phyloP scores from a whole-genome alignment of 345 rosid genomes.

The Hibiscus trionum region DNA sequence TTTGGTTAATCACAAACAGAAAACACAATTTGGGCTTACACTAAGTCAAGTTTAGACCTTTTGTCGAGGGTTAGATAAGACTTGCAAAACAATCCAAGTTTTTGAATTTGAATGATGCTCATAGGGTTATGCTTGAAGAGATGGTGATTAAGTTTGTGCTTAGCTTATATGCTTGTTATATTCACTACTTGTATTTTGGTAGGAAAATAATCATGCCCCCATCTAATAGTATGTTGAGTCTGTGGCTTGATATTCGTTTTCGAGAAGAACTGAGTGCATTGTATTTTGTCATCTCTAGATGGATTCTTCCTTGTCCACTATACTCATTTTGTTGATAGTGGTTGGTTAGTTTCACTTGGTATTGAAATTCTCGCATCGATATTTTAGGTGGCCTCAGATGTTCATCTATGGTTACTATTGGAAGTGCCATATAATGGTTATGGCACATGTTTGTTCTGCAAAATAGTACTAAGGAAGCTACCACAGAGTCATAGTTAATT shows the following conservation, averaged over 20 bases:
- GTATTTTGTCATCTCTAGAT: neutral
- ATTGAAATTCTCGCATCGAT: neutral
- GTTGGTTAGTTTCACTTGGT: neutral
- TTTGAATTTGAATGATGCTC: neutral
- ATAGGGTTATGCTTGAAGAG: neutral
- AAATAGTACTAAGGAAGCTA: neutral
- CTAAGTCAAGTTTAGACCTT: neutral
- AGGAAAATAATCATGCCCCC: neutral
- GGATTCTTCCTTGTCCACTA: neutral
- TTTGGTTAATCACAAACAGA: neutral
- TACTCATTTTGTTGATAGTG: neutral
- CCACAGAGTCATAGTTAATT: neutral
- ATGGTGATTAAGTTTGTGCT: neutral
- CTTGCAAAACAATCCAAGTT: neutral
- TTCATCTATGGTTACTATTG: neutral
- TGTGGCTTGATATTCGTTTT: neutral
- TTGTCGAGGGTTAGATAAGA: neutral
- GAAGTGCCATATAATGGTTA: neutral
- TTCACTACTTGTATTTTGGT: neutral
- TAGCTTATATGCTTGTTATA: neutral
- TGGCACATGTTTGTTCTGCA: neutral
- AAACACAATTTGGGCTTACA: neutral
- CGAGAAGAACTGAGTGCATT: neutral
- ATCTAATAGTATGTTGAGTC: neutral
- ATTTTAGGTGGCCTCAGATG: neutral